Percentiles rank a stretch among this genome's conserved stretches.
Conservation (phyloP, 495 filamentous ascomycete species). For the Tetracladium marchalianum region DNA sequence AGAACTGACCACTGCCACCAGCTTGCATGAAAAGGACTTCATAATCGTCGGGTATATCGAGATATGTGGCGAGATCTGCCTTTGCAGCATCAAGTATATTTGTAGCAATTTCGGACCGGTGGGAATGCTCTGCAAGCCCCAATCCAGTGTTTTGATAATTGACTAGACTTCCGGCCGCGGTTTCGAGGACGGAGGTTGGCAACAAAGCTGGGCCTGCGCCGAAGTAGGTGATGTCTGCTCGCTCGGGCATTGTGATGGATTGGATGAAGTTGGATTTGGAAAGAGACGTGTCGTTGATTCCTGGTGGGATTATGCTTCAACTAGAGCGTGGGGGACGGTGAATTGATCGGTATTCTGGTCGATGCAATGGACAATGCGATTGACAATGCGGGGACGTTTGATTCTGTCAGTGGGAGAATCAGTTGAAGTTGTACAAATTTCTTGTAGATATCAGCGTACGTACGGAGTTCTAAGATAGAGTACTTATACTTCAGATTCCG, state of each 20-base stretch:
- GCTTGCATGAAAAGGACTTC: constrained; percentile 75
- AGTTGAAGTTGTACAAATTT: too few species aligned
- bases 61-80: constrained; percentile 52
- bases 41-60: constrained; percentile 68
- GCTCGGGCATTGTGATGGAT: constrained; percentile 29
- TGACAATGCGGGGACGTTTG: too few species aligned
- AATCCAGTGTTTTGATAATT: constrained; percentile 78
- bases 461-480: too few species aligned
- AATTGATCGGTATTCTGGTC: too few species aligned
- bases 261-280: too few species aligned
- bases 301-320: too few species aligned
- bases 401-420: too few species aligned
- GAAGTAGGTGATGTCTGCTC: constrained; percentile 65
- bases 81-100: constrained; percentile 59
- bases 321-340: too few species aligned
- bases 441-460: too few species aligned
- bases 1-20: constrained; percentile 77
- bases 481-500: too few species aligned
- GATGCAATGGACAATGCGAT: too few species aligned
- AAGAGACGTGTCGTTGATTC: too few species aligned
- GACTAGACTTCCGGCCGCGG: constrained; percentile 62
- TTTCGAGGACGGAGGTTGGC: constrained; percentile 66
- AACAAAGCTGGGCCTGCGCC: constrained; percentile 81
- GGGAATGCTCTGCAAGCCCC: constrained; percentile 77
- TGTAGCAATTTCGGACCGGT: constrained; percentile 69